Percentiles rank a stretch among this genome's conserved stretches.
These are phyloP conservation scores for Rubia yunnanensis DNA, from an alignment of 257 asterid species.

Conservation along the genomic window DNA sequence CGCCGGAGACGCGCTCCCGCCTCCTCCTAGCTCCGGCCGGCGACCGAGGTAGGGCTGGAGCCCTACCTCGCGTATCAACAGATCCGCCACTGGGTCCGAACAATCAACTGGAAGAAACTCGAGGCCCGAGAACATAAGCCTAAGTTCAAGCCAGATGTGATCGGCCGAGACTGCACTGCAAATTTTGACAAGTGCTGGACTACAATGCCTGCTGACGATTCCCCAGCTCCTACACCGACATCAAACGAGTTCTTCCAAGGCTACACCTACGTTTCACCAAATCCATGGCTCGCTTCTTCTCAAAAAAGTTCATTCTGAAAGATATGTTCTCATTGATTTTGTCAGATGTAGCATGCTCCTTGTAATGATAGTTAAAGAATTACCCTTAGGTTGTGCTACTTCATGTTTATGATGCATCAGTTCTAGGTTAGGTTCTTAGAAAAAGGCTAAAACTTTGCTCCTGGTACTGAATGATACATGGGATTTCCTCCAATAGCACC, in stretches of 20 bases:
- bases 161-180: constrained; percentile 75
- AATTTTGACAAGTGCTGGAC: constrained; percentile 92
- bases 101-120: constrained; percentile 73
- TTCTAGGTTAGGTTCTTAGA: neutral
- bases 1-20: no score
- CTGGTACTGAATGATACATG: no score
- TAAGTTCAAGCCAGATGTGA: constrained; percentile 78
- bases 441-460: neutral
- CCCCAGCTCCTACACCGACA: constrained; percentile 87
- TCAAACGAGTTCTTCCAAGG: constrained; percentile 83
- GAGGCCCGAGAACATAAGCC: constrained; percentile 60
- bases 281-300: constrained; percentile 66
- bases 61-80: no score
- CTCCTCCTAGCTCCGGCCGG: no score
- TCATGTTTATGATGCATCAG: neutral
- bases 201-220: constrained; percentile 78
- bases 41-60: no score
- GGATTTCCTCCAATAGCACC: no score
- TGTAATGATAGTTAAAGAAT: neutral
- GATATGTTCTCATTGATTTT: neutral
- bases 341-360: neutral
- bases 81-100: no score
- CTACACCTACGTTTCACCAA: constrained; percentile 76
- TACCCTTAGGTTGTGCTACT: neutral
- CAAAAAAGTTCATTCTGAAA: constrained; percentile 1